A percentile compares a stretch with the other conserved stretches of the same genome.
phyloP scores from a whole-genome alignment of 2,329 filamentous ascomycete species.

The Metarhizium robertsii region DNA sequence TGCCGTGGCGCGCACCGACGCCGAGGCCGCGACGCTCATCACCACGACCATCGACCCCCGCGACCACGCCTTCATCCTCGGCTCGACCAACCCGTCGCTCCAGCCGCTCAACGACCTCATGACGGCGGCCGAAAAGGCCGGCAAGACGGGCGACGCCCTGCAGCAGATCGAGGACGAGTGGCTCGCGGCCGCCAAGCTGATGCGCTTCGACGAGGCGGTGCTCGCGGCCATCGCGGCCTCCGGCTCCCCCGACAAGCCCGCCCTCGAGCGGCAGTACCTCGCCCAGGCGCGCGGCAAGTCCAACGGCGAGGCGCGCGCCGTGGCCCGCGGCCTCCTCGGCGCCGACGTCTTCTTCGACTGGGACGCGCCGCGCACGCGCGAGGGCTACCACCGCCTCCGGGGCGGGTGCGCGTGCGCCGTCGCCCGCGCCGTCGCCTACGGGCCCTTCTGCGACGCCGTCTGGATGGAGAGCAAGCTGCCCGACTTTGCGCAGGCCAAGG shows the following conservation, averaged over 20 bases:
- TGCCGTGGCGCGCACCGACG: slow-evolving; percentile 88
- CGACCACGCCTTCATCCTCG: slow-evolving; percentile 90
- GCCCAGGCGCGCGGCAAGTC: slow-evolving; percentile 69
- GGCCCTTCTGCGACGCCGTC: slow-evolving; percentile 88
- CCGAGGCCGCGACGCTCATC: slow-evolving; percentile 94
- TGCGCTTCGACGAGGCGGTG: slow-evolving; percentile 87
- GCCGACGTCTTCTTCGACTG: slow-evolving; percentile 86
- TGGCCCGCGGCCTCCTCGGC: slow-evolving; percentile 70
- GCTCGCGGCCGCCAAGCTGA: slow-evolving; percentile 68
- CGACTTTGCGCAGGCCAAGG: slow-evolving; percentile 80
- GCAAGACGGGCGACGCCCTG: slow-evolving; percentile 71
- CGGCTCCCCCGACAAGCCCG: slow-evolving; percentile 58
- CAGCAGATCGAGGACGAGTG: slow-evolving; percentile 91
- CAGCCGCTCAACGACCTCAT: slow-evolving; percentile 86
- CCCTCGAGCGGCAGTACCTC: slow-evolving; percentile 57
- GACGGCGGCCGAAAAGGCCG: slow-evolving; percentile 70
- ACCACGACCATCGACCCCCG: slow-evolving; percentile 92
- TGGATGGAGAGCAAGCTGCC: slow-evolving; percentile 99
- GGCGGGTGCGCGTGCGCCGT: slow-evolving; percentile 87
- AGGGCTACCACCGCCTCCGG: slow-evolving; percentile 90
- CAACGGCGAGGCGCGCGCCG: slow-evolving; percentile 69
- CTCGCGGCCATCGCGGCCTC: slow-evolving; percentile 66
- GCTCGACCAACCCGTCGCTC: slow-evolving; percentile 75
- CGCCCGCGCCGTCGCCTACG: slow-evolving; percentile 84
- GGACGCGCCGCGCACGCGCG: slow-evolving; percentile 85